phyloP scores from a whole-genome alignment of 129 eudicot species.

The Deinandra increscens region DNA sequence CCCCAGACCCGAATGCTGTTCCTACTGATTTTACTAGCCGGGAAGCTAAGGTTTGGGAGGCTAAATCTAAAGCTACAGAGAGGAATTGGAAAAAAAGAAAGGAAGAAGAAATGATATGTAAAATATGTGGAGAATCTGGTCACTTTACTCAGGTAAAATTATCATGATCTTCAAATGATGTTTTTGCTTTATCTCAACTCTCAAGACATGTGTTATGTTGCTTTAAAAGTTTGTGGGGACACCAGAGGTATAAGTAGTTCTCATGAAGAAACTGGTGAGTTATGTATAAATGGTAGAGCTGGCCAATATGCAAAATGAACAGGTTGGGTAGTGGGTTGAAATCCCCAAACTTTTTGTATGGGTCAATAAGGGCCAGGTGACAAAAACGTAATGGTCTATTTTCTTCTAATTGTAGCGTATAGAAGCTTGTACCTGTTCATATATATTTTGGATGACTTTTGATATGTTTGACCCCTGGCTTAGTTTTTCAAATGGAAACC shows the following conservation, averaged over 20 bases:
- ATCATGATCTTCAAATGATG: too few relatives aligned
- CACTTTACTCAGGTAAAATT: conserved; percentile 87
- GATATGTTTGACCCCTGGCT: background rate
- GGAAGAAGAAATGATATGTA: conserved; percentile 97
- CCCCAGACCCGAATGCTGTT: conserved; percentile 87
- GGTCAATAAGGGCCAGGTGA: background rate
- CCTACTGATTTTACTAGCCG: conserved; percentile 99
- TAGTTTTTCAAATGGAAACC: background rate
- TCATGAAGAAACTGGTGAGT: background rate
- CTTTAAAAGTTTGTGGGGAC: background rate
- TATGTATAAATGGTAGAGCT: background rate
- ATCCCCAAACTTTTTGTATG: background rate
- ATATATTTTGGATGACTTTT: background rate
- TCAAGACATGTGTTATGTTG: background rate
- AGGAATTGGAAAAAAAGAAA: conserved; percentile 96
- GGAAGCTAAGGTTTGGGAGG: conserved; percentile 99
- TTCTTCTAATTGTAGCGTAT: too few relatives aligned
- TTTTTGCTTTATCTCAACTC: background rate
- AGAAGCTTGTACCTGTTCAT: too few relatives aligned
- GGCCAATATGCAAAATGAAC: conserved; percentile 3
- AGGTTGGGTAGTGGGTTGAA: background rate
- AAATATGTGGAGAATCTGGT: conserved; percentile 95
- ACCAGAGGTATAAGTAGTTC: background rate
- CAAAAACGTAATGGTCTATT: too few relatives aligned
- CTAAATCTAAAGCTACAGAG: conserved; percentile 98